These are phyloP conservation scores for Myochromella boudieri DNA, from an alignment of 768 basidiomycete genomes.

Conservation along the genomic window DNA sequence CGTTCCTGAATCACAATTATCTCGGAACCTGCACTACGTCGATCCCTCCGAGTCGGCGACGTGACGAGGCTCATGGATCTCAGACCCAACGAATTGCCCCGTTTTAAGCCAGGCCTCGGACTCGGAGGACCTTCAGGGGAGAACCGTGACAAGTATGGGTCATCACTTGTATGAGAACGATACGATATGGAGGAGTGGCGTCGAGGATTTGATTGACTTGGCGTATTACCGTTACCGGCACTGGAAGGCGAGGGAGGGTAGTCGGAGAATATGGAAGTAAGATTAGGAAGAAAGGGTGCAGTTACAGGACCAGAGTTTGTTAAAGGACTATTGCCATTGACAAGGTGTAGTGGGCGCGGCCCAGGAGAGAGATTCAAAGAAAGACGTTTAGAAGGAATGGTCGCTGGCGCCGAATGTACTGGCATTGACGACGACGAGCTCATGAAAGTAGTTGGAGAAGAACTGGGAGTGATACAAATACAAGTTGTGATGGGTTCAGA, in stretches of 20 bases:
- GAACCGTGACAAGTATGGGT: slow-evolving; percentile 12
- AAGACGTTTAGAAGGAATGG: slow-evolving; percentile 25
- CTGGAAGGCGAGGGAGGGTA: slow-evolving; percentile 24
- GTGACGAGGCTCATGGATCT: slow-evolving; percentile 11
- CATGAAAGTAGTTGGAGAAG: slow-evolving; percentile 6
- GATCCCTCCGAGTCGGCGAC: slow-evolving; percentile 23
- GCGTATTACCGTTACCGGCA: slow-evolving; percentile 19
- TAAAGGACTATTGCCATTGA: slow-evolving; percentile 30
- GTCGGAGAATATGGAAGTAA: slow-evolving; percentile 15
- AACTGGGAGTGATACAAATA: not conserved
- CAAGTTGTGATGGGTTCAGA: slow-evolving; percentile 1
- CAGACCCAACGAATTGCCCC: slow-evolving; percentile 22
- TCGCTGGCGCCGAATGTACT: slow-evolving; percentile 5
- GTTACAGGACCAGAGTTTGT: slow-evolving; percentile 14
- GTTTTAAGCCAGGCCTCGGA: slow-evolving; percentile 14
- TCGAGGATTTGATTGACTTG: slow-evolving; percentile 24
- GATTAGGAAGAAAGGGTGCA: slow-evolving; percentile 17
- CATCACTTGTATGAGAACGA: slow-evolving; percentile 26
- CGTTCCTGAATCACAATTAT: slow-evolving; percentile 21
- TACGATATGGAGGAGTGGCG: slow-evolving; percentile 60
- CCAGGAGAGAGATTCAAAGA: slow-evolving; percentile 30
- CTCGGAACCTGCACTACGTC: slow-evolving; percentile 27
- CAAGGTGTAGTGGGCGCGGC: slow-evolving; percentile 50
- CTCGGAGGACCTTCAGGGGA: slow-evolving; percentile 13
- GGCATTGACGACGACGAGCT: slow-evolving; percentile 15